Conservation (phyloP, 2,329 filamentous ascomycete species). For the Ophiosphaerella herpotricha region DNA sequence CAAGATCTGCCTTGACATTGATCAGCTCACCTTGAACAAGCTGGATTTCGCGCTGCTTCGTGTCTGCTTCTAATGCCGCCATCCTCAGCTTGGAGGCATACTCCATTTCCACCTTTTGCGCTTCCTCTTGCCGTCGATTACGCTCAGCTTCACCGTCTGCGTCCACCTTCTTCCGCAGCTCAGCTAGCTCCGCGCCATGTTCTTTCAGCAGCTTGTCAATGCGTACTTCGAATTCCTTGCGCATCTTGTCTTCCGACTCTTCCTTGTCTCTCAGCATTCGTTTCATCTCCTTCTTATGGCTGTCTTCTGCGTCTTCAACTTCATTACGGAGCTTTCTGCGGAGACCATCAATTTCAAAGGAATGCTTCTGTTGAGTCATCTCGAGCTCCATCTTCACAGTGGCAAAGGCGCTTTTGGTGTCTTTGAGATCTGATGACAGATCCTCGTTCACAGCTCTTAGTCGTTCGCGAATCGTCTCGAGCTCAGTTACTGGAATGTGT, state of each 20-base stretch:
- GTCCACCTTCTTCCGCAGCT: constrained; percentile 65
- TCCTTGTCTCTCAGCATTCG: constrained; percentile 58
- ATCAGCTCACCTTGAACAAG: constrained; percentile 57
- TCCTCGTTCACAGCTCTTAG: constrained; percentile 58
- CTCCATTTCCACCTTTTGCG: constrained; percentile 65
- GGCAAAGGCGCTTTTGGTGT: constrained; percentile 58
- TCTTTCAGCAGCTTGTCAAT: constrained; percentile 62
- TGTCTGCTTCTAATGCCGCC: constrained; percentile 62
- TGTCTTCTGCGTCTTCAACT: constrained; percentile 59
- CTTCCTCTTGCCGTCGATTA: constrained; percentile 61
- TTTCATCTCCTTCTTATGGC: constrained; percentile 62
- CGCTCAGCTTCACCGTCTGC: constrained; percentile 70
- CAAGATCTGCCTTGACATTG: constrained; percentile 49
- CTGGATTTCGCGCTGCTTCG: constrained; percentile 60
- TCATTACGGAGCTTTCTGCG: constrained; percentile 61
- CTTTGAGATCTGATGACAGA: constrained; percentile 71
- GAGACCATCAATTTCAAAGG: constrained; percentile 58
- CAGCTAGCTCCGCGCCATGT: constrained; percentile 71
- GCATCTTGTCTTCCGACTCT: constrained; percentile 50
- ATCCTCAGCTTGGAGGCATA: constrained; percentile 60
- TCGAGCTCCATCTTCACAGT: constrained; percentile 56
- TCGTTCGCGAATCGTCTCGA: constrained; percentile 59
- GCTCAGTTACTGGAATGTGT: constrained; percentile 53
- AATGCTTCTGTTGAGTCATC: constrained; percentile 57
- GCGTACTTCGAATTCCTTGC: constrained; percentile 56